Base-by-base conservation (phyloP, 495 filamentous ascomycete genomes). In the Aspergillus sclerotioniger region DNA sequence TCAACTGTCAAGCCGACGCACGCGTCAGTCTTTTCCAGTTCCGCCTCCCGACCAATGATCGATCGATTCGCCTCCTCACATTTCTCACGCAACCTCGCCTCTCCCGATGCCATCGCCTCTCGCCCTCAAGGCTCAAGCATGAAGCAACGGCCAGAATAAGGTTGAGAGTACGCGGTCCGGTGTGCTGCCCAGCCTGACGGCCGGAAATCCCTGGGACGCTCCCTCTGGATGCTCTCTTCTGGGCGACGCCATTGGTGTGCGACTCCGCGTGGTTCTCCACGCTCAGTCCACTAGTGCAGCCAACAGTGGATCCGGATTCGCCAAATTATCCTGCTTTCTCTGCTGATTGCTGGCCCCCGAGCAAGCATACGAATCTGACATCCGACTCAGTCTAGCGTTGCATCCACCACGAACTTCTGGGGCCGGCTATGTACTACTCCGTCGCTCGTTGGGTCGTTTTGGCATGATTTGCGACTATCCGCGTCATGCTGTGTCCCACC, bases 401-500 rank as follows among this genome's bases (percentile, higher is more conserved):
- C 37, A 12, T 41, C 37, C 37, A 41, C 37, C 37, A 41, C 37
- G 37, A 41, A 41, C 37, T 41, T 41, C 37, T 41, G 37, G 37
- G 37, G 37, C 37, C 25, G 47, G 46, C n/a, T 50, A 28, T 28
- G 47, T 16, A n/a, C 10, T 31, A n/a, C 10, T 25, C 47, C 37
- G 37, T 41, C 35, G 35, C 21, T 32, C 47, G 47, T 49, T 49
- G 21, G 29, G 15, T 49, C 17, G 47, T 31, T 31, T 25, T 15
- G 28, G 28, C 15, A 13, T 16, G 31, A 50, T 50, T 8, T 13
- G 31, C 31, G 28, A 50, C 31, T 16, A 31, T 31, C 47, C 47
- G 47, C 47, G 47, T 50, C 47, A 50, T 50, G 47, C 47, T 32
- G 20, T 50, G 47, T 49, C 47, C 47, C 28, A 28, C 28, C 31